phyloP scores from a whole-genome alignment of 352 stramenopile species.

The Globisporangium paroecandrum region DNA sequence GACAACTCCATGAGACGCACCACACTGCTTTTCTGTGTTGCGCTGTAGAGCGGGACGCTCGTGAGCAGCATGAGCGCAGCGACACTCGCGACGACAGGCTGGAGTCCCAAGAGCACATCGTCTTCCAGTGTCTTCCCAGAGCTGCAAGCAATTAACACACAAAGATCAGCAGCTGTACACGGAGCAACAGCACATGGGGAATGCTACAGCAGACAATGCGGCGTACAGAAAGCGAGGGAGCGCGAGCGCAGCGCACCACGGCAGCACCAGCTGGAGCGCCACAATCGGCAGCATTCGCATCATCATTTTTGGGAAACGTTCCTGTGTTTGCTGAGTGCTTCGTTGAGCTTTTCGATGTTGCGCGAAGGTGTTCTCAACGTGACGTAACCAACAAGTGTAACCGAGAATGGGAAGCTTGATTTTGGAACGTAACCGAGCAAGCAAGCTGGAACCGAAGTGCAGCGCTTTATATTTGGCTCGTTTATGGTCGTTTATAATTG shows the following conservation, averaged over 20 bases:
- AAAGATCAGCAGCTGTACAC: neutral
- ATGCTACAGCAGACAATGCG: constrained; percentile 1
- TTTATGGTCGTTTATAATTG: neutral
- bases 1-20: neutral
- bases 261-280: constrained; percentile 26
- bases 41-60: constrained; percentile 26
- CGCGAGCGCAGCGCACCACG: constrained; percentile 16
- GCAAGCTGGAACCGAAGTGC: neutral
- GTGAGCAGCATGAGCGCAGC: constrained; percentile 26
- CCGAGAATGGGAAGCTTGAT: neutral
- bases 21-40: neutral
- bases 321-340: neutral
- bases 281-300: constrained; percentile 3
- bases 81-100: constrained; percentile 34
- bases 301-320: neutral
- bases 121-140: constrained; percentile 41
- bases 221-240: constrained; percentile 28
- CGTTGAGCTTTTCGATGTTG: neutral
- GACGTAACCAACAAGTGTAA: neutral
- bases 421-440: neutral
- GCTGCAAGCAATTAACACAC: constrained; percentile 16
- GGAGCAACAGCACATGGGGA: neutral
- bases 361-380: neutral
- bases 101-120: constrained; percentile 38
- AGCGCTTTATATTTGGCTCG: neutral